Evolutionary conservation across 2,329 filamentous ascomycete species (phyloP), one percentile per base, ranked within the genome.

Genomic region (Ascochyta koolunga): DNA sequence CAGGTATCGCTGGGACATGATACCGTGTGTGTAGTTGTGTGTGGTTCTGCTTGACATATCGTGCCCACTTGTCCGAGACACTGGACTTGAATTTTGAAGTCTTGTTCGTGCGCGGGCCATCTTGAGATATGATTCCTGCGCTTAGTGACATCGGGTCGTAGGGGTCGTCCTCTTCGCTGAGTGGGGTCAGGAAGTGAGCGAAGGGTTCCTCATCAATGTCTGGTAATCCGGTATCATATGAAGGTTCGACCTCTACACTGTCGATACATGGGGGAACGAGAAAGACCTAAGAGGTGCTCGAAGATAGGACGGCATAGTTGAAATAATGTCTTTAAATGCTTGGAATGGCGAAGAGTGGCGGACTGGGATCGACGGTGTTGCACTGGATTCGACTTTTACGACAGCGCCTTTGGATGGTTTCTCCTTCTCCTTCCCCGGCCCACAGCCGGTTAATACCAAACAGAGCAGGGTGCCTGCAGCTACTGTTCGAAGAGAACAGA

Each of bases 141-240:
- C 68, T 76, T 35, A 76, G 60, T 15, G 72, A 67, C 25, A 74
- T 54, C 4, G 61, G 66, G 46, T 75, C 70, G 43, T 72, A 74
- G 7, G 74, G 73, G 41, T 76, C 72, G 32, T 77, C 75, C 18
- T 76, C 75, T 35, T 78, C 76, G n/a, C 61, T 62, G 45, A 78
- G 64, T 2, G 76, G 76, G 7, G 70, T 73, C 18, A 78, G 66
- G 67, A 78, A 78, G 65, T 78, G 76, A 27, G 74, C 70, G 54
- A 77, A 77, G 6, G 76, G 76, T 36, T 78, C 73, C 36, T 78
- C 75, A 52, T 78, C 75, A 50, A 77, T 77, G 50, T 77, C 72
- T 13, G 71, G 72, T 2, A 76, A 72, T 10, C 66, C 55, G 11
- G 42, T 27, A 8, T 60, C 48, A 8, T 61, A 47, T 2, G 51